Evolutionary conservation across 2,329 filamentous ascomycete species (phyloP).

Genomic region (Fusarium aywerte): DNA sequence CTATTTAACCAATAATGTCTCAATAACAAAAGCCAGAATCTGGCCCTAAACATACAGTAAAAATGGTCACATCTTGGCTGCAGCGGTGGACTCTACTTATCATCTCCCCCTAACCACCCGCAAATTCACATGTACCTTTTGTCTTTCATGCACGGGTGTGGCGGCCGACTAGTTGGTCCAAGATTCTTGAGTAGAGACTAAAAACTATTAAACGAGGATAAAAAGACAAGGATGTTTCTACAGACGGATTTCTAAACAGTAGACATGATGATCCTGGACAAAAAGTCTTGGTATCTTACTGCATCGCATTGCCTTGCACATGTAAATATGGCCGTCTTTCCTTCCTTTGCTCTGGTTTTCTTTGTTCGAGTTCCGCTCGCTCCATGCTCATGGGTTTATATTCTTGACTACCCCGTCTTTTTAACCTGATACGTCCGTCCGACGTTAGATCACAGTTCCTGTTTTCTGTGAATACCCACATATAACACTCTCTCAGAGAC

Average conservation of each 20-base stretch:
- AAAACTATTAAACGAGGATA: not conserved
- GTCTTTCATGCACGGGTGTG: constrained; percentile 9
- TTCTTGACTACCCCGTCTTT: not conserved
- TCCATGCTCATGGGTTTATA: not conserved
- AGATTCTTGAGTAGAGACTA: not conserved
- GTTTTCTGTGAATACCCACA: not conserved
- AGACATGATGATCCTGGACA: not conserved
- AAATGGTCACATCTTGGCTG: constrained; percentile 2
- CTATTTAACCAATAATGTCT: not conserved
- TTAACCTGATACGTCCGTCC: not conserved
- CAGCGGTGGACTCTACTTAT: constrained; percentile 5
- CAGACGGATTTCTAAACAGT: constrained; percentile 4
- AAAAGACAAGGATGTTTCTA: not conserved
- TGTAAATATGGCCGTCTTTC: not conserved
- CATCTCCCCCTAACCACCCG: not conserved
- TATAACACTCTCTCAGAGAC: constrained; percentile 14
- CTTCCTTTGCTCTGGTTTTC: not conserved
- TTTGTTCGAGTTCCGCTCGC: not conserved
- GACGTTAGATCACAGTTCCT: not conserved
- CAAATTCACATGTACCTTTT: not conserved
- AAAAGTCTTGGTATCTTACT: constrained; percentile 12
- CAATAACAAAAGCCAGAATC: not conserved
- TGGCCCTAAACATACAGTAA: not conserved
- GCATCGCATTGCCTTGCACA: not conserved
- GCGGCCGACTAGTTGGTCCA: constrained; percentile 16